Conservation (phyloP, 768 basidiomycete genomes). For the Pleurotus ostreatus region DNA sequence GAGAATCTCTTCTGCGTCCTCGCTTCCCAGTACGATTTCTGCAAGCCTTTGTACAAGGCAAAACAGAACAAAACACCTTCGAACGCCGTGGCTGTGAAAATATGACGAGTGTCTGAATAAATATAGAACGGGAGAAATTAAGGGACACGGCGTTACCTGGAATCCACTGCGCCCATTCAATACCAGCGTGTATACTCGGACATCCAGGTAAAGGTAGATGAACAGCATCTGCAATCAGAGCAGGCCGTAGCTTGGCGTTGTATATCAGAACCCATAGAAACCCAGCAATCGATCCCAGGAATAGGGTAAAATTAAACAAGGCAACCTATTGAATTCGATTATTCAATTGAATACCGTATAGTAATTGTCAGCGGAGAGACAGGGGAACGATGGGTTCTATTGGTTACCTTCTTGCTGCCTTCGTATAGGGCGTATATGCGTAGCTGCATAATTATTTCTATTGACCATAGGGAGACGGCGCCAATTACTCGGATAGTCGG, state of each 20-base stretch:
- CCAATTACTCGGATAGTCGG: conserved; percentile 38
- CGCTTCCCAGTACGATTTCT: conserved; percentile 20
- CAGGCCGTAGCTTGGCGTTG: conserved; percentile 30
- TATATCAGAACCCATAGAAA: conserved; percentile 38
- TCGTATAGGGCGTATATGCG: conserved; percentile 39
- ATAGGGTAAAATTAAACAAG: conserved; percentile 32
- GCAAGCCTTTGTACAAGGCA: conserved; percentile 30
- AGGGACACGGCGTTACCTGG: conserved; percentile 25
- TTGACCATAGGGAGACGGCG: conserved; percentile 41
- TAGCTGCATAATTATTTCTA: conserved; percentile 47
- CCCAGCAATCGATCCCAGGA: conserved; percentile 34
- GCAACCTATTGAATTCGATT: conserved; percentile 24
- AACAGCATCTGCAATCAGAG: conserved; percentile 32
- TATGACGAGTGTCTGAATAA: not conserved
- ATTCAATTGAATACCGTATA: not conserved
- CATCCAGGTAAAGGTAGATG: conserved; percentile 37
- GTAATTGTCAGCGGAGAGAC: not conserved
- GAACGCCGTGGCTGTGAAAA: conserved; percentile 29
- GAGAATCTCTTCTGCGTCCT: conserved; percentile 21
- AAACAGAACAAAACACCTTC: conserved; percentile 39
- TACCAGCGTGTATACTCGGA: conserved; percentile 34
- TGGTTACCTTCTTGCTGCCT: conserved; percentile 32
- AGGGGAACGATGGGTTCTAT: not conserved
- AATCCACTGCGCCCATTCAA: conserved; percentile 43
- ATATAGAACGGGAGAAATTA: not conserved